Evolutionary conservation across 768 basidiomycete species (phyloP), one percentile per base, ranked within the genome.

Genomic region (Tricholomella constricta): DNA sequence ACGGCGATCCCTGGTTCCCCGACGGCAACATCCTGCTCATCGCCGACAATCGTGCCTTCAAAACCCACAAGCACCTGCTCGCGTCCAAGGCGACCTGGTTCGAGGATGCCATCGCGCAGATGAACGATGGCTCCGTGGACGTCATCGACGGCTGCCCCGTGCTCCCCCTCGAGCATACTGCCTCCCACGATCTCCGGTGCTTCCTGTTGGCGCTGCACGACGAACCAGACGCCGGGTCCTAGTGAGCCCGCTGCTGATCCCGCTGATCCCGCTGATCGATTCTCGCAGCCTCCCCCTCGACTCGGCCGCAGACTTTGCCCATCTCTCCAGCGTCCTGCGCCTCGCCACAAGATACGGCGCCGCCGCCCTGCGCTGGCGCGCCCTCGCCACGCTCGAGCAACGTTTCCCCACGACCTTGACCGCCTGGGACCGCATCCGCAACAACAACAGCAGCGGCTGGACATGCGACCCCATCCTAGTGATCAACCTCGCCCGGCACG

Each of bases 401-500:
- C 53, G 54, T 12, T 63, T 55, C 47, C 62, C 62, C 11, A 38
- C 58, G 3, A 59, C 51, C 0, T 52, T 63, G 14, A 45, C 9
- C 2, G 49, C 32, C 2, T 63, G 60, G 60, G 54, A 61, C 37
- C 15, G 4, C 11, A 38, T 57, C 15, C 51, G 56, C 5, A 34
- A 34, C 19, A n/a, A 42, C 40, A 10, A 3, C 31, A 3, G 31
- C 3, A 3, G 4, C 31, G 9, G 31, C 10, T 63, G 62, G 62
- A 51, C 42, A n/a, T 47, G 40, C 27, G 62, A 63, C 17, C 48
- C 55, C 7, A 47, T 59, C 2, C 29, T 41, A 3, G 46, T 59
- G 2, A 59, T 63, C 40, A 63, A 63, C 46, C 56, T 63, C 26
- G 62, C 58, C 1, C 60, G 62, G 12, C 40, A 57, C 22, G 56